These are phyloP conservation scores for Fistulina hepatica DNA, from an alignment of 1,284 basidiomycete genomes.

Conservation along the genomic window DNA sequence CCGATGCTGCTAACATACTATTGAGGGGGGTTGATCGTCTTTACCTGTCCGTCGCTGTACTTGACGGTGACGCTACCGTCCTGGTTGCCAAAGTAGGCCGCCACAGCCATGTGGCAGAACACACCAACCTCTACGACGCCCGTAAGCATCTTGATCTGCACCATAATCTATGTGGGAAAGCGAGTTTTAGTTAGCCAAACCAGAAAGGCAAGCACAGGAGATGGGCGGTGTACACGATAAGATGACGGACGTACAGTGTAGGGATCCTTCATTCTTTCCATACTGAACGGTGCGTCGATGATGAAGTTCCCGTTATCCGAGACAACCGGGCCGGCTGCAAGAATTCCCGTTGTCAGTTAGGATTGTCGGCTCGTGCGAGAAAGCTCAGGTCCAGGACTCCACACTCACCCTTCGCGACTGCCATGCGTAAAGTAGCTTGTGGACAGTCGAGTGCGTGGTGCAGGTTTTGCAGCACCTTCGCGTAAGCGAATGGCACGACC, in stretches of 20 bases:
- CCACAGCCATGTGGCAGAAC: constrained; percentile 89
- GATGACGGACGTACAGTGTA: constrained; percentile 37
- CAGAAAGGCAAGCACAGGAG: not conserved
- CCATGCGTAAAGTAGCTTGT: constrained; percentile 71
- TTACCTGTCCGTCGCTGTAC: constrained; percentile 35
- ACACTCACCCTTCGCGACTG: constrained; percentile 47
- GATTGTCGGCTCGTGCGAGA: constrained; percentile 1
- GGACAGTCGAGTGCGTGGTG: constrained; percentile 55
- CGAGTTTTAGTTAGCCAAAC: constrained; percentile 2
- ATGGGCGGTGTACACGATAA: not conserved
- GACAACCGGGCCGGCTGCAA: constrained; percentile 80
- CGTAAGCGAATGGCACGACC: constrained; percentile 94
- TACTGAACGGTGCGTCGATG: constrained; percentile 83
- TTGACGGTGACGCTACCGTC: constrained; percentile 48
- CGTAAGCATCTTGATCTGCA: constrained; percentile 78
- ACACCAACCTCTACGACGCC: constrained; percentile 96
- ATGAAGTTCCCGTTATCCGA: constrained; percentile 95
- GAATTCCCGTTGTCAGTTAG: not conserved
- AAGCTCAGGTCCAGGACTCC: not conserved
- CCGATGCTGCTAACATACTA: too few relatives aligned
- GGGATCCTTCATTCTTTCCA: constrained; percentile 61
- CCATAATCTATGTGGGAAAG: constrained; percentile 54
- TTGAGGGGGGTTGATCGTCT: constrained; percentile 29
- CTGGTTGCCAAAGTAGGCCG: constrained; percentile 93
- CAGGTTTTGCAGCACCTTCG: constrained; percentile 68